A percentile compares a stretch with the other conserved stretches of the same genome.
These are phyloP conservation scores for Aspergillus baeticus DNA, from an alignment of 495 filamentous ascomycete species.

Conservation along the genomic window DNA sequence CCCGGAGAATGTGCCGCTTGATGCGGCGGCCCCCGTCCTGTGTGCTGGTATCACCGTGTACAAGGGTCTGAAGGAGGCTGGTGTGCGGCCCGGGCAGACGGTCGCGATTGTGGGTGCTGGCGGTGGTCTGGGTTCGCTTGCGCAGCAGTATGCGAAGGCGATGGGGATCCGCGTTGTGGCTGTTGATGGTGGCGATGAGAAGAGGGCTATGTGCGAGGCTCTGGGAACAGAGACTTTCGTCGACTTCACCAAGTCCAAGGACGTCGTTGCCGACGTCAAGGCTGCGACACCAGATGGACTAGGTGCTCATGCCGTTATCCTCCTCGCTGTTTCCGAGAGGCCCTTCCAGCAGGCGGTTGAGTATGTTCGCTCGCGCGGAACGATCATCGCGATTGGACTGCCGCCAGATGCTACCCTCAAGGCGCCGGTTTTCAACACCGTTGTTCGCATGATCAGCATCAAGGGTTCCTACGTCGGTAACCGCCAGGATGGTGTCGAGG, in stretches of 20 bases:
- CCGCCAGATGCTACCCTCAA: constrained; percentile 74
- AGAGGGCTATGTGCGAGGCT: constrained; percentile 61
- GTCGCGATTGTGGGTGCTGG: constrained; percentile 78
- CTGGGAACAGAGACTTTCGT: constrained; percentile 71
- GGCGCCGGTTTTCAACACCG: constrained; percentile 82
- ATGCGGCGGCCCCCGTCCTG: constrained; percentile 14
- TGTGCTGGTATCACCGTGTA: constrained; percentile 18
- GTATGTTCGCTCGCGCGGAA: constrained; percentile 78
- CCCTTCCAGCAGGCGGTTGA: constrained; percentile 92
- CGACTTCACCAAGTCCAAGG: constrained; percentile 70
- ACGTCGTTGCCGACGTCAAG: constrained; percentile 83
- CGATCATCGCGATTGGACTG: constrained; percentile 81
- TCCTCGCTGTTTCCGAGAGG: constrained; percentile 82
- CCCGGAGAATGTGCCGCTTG: constrained; percentile 4
- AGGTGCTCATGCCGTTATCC: constrained; percentile 83
- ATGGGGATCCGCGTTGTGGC: constrained; percentile 81
- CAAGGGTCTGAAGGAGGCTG: constrained; percentile 17
- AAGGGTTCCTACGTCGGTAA: constrained; percentile 93
- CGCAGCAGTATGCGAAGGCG: constrained; percentile 81
- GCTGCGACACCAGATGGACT: constrained; percentile 71
- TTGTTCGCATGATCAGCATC: constrained; percentile 87
- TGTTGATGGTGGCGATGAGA: constrained; percentile 80
- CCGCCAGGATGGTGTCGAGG: constrained; percentile 78
- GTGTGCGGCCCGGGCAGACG: constrained; percentile 9
- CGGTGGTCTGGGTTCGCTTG: constrained; percentile 80